These are phyloP conservation scores for Cryptococcus hybrid DNA, from an alignment of 1,284 basidiomycete genomes.

Conservation along the genomic window DNA sequence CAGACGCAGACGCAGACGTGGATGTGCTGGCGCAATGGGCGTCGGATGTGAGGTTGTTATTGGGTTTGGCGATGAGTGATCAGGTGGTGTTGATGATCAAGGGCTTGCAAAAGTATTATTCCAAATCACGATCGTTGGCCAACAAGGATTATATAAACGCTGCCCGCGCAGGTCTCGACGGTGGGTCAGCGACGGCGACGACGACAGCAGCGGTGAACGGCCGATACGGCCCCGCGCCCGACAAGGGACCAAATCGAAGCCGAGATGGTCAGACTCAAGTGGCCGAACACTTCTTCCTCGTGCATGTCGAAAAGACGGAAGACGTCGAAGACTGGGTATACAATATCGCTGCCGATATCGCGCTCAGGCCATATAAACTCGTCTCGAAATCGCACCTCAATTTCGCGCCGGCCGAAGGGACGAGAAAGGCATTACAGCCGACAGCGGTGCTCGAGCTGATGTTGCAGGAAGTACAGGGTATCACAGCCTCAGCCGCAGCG, in stretches of 20 bases:
- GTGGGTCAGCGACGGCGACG: no score
- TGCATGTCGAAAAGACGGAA: conserved; percentile 46
- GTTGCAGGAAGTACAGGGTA: conserved; percentile 47
- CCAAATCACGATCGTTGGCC: conserved; percentile 29
- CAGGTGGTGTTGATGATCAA: conserved; percentile 46
- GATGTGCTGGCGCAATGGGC: conserved; percentile 32
- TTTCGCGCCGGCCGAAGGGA: conserved; percentile 38
- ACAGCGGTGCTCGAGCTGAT: conserved; percentile 41
- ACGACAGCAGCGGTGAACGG: neutral
- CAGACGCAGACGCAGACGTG: no score
- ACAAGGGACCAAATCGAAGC: conserved; percentile 40
- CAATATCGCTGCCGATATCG: conserved; percentile 48
- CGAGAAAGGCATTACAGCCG: conserved; percentile 24
- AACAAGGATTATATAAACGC: conserved; percentile 37
- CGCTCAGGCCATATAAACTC: conserved; percentile 47
- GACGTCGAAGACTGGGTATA: conserved; percentile 49
- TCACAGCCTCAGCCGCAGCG: conserved; percentile 41
- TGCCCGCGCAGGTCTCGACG: conserved; percentile 29
- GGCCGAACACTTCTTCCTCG: conserved; percentile 34
- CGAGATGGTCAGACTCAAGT: conserved; percentile 45
- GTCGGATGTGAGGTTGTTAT: conserved; percentile 23
- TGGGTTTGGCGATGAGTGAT: conserved; percentile 20
- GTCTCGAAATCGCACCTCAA: conserved; percentile 48
- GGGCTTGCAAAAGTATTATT: conserved; percentile 42
- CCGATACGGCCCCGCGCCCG: conserved; percentile 13